These are phyloP conservation scores for Phytophthora crassamura DNA, from an alignment of 352 stramenopile species.

Conservation along the genomic window DNA sequence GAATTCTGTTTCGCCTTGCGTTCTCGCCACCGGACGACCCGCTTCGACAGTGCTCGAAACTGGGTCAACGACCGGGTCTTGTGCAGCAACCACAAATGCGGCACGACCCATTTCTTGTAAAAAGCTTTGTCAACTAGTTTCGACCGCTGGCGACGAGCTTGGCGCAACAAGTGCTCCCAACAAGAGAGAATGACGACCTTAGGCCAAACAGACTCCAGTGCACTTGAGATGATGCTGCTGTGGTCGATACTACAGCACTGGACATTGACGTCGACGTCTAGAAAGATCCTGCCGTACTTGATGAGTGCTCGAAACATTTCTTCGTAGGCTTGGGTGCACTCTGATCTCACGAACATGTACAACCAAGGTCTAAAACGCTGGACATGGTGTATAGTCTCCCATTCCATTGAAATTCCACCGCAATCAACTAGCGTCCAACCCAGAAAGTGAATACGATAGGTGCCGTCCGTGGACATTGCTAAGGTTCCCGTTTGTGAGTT, in stretches of 20 bases:
- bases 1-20: background rate
- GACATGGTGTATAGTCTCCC: background rate
- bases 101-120: background rate
- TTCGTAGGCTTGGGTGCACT: background rate
- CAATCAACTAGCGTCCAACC: slow-evolving; percentile 2
- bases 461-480: background rate
- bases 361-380: slow-evolving; percentile 3
- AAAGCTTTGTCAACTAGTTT: background rate
- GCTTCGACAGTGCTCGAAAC: background rate
- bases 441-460: background rate
- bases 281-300: background rate
- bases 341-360: slow-evolving; percentile 5
- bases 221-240: background rate
- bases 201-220: background rate
- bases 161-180: slow-evolving; percentile 2
- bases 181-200: slow-evolving; percentile 1
- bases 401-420: background rate
- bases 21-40: background rate
- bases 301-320: background rate
- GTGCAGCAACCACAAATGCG: background rate
- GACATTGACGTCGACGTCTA: background rate
- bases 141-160: background rate
- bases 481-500: background rate
- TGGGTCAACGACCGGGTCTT: background rate
- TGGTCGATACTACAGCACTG: slow-evolving; percentile 1